A percentile compares a stretch with the other conserved stretches of the same genome.
These are phyloP conservation scores for Fragilariopsis cylindrus DNA, from an alignment of 108 stramenopile species.

Conservation along the genomic window DNA sequence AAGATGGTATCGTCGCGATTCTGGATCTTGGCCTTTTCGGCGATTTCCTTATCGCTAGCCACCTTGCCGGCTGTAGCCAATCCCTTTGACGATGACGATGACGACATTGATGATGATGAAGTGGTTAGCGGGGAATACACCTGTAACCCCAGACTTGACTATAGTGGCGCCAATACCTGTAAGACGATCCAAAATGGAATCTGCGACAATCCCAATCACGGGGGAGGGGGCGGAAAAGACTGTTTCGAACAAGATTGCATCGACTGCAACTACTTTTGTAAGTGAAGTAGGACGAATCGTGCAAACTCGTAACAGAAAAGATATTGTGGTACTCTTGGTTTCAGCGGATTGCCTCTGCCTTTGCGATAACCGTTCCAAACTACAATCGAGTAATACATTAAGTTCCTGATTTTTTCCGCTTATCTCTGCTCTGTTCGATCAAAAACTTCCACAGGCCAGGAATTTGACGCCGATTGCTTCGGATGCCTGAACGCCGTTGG, in stretches of 20 bases:
- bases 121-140: neutral
- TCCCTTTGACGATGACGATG: no score
- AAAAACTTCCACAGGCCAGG: neutral
- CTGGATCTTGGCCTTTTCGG: no score
- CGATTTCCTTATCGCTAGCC: no score
- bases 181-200: neutral
- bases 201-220: constrained; percentile 13
- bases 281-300: neutral
- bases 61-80: no score
- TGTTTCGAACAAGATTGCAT: constrained; percentile 1
- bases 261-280: constrained; percentile 4
- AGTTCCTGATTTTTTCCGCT: neutral
- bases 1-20: no score
- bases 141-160: neutral
- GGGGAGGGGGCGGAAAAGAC: neutral
- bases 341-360: no score
- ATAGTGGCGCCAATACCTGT: neutral
- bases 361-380: no score
- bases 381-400: no score
- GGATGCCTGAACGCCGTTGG: constrained; percentile 25
- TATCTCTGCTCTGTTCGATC: no score
- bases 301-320: neutral
- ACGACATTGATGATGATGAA: no score
- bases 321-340: no score
- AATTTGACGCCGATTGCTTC: constrained; percentile 23